These are phyloP conservation scores for Hemileccinum impolitum DNA, from an alignment of 768 basidiomycete genomes.

Conservation along the genomic window DNA sequence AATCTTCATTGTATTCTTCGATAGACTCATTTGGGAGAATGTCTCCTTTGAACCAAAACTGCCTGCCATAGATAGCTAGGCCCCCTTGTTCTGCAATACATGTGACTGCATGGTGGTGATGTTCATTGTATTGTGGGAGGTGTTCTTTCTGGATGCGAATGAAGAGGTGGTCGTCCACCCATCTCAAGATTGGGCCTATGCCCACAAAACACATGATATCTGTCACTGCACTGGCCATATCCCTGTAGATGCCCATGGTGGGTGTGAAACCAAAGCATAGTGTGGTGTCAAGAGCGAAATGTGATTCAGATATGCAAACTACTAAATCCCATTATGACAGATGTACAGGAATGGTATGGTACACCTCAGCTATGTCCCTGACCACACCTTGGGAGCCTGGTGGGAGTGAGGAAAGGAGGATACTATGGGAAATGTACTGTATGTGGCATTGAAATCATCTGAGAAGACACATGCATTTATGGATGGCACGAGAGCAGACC, in stretches of 20 bases:
- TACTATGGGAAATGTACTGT: conserved; percentile 1
- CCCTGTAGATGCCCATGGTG: background rate
- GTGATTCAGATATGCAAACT: conserved; percentile 10
- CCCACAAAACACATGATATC: background rate
- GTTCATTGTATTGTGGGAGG: no score
- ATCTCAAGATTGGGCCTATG: background rate
- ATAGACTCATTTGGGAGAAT: no score
- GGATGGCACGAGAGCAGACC: conserved; percentile 14
- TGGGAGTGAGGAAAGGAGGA: background rate
- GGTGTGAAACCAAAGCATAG: background rate
- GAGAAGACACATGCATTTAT: conserved; percentile 34
- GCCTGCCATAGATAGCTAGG: no score
- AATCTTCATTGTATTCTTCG: no score
- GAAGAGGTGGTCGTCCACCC: conserved; percentile 10
- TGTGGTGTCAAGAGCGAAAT: conserved; percentile 8
- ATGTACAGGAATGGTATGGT: conserved; percentile 28
- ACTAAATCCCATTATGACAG: conserved; percentile 36
- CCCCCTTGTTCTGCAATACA: no score
- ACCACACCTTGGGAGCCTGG: background rate
- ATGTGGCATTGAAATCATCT: background rate
- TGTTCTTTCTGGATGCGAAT: no score
- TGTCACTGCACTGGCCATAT: background rate
- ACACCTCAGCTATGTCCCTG: background rate
- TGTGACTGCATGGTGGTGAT: no score
- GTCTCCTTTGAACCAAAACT: no score